These are phyloP conservation scores for Podaxis sp. DNA, from an alignment of 768 basidiomycete species.

Conservation along the genomic window DNA sequence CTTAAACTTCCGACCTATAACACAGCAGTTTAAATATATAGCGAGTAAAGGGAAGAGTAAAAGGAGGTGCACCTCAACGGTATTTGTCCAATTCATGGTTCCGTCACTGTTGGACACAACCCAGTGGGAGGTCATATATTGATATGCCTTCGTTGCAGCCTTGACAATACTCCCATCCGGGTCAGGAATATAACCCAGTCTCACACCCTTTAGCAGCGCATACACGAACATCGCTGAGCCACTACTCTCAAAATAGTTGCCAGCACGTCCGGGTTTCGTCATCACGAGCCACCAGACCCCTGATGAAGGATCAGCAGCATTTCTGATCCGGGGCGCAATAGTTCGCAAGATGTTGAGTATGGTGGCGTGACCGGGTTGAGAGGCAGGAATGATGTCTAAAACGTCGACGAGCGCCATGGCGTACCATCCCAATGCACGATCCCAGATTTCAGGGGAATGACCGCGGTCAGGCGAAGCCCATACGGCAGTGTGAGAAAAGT, in stretches of 20 bases:
- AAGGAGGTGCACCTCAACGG: slow-evolving; percentile 35
- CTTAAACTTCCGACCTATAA: slow-evolving; percentile 40
- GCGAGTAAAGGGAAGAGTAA: neutral
- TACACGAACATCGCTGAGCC: slow-evolving; percentile 46
- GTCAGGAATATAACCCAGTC: slow-evolving; percentile 38
- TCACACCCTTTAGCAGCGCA: slow-evolving; percentile 40
- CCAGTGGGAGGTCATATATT: slow-evolving; percentile 38
- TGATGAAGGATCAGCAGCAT: slow-evolving; percentile 35
- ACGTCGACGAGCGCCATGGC: slow-evolving; percentile 47
- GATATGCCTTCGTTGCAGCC: slow-evolving; percentile 39
- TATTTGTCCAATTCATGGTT: slow-evolving; percentile 43
- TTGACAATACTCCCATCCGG: slow-evolving; percentile 34
- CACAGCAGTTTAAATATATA: neutral
- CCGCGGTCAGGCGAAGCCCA: slow-evolving; percentile 47
- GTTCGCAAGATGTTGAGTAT: slow-evolving; percentile 32
- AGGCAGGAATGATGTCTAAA: slow-evolving; percentile 35
- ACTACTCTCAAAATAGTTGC: slow-evolving; percentile 51
- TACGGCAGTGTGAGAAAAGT: slow-evolving; percentile 37
- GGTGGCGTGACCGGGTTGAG: slow-evolving; percentile 25
- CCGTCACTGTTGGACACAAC: slow-evolving; percentile 39
- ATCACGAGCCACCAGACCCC: slow-evolving; percentile 52
- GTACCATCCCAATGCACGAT: slow-evolving; percentile 47
- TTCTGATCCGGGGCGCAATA: slow-evolving; percentile 33
- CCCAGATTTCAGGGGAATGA: slow-evolving; percentile 48
- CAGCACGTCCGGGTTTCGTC: slow-evolving; percentile 39